Evolutionary conservation across 202 grass and related monocot species (phyloP).

Genomic region (Dendrocalamus latiflorus): DNA sequence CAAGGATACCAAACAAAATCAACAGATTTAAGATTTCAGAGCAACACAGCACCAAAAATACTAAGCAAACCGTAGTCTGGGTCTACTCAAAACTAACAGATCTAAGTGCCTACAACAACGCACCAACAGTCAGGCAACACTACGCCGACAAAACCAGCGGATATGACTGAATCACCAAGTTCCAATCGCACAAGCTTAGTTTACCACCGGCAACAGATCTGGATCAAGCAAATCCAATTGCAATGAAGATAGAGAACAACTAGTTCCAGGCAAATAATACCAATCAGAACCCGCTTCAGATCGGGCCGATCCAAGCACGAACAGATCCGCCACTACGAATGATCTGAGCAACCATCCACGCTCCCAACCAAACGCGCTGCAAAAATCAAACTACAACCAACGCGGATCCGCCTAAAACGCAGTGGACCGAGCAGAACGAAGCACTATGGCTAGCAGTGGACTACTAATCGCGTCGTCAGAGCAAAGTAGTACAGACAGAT

Average conservation of each 20-base stretch:
- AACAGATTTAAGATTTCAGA: no score
- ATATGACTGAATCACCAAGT: neutral
- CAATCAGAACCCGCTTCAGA: neutral
- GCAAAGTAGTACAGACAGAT: neutral
- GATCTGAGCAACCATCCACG: neutral
- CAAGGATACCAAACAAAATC: neutral
- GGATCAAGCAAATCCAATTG: neutral
- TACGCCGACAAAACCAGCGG: no score
- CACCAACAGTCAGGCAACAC: neutral
- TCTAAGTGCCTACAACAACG: neutral
- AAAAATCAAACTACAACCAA: neutral
- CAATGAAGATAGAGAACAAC: neutral
- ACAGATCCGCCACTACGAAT: neutral
- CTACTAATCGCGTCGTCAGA: neutral
- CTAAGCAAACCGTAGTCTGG: neutral
- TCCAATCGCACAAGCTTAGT: neutral
- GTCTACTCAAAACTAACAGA: neutral
- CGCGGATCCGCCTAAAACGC: neutral
- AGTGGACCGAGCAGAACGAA: neutral
- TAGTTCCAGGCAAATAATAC: neutral
- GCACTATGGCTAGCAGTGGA: no score
- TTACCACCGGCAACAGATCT: neutral
- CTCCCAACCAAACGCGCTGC: neutral
- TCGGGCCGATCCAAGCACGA: neutral
- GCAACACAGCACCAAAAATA: neutral